Conservation (phyloP, 352 stramenopile genomes). For the Phytophthora pluvialis region DNA sequence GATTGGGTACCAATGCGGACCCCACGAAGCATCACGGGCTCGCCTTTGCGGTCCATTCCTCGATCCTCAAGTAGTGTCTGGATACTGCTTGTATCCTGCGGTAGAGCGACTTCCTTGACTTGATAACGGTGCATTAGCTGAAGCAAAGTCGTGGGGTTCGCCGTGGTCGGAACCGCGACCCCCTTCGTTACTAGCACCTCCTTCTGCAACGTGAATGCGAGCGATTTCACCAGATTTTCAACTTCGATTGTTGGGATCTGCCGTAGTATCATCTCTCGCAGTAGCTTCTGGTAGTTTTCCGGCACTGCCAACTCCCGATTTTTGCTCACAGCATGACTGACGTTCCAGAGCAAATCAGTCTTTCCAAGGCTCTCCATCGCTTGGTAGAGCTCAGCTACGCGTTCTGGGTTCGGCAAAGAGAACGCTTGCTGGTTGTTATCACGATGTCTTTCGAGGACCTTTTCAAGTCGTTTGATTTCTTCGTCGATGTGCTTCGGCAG, state of each 20-base stretch:
- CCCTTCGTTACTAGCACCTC: slow-evolving; percentile 50
- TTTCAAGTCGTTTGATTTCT: slow-evolving; percentile 64
- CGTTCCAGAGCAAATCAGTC: slow-evolving; percentile 77
- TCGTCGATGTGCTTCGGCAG: slow-evolving; percentile 57
- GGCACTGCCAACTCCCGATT: slow-evolving; percentile 66
- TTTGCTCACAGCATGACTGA: slow-evolving; percentile 66
- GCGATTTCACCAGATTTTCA: slow-evolving; percentile 58
- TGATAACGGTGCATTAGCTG: slow-evolving; percentile 63
- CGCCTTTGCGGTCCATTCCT: slow-evolving; percentile 68
- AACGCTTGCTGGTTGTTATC: slow-evolving; percentile 22
- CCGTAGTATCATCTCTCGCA: slow-evolving; percentile 61
- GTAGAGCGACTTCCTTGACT: slow-evolving; percentile 59
- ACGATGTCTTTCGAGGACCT: slow-evolving; percentile 50
- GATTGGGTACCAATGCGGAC: slow-evolving; percentile 69
- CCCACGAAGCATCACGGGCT: slow-evolving; percentile 60
- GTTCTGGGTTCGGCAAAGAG: slow-evolving; percentile 65
- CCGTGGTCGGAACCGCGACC: slow-evolving; percentile 55
- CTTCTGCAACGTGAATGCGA: slow-evolving; percentile 70
- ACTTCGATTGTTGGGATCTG: slow-evolving; percentile 63
- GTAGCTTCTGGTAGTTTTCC: slow-evolving; percentile 44
- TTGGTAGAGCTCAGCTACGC: slow-evolving; percentile 66
- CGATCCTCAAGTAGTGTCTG: slow-evolving; percentile 53
- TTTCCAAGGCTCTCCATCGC: slow-evolving; percentile 73
- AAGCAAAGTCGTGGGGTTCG: slow-evolving; percentile 53
- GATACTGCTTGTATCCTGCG: slow-evolving; percentile 45